Percentiles rank a stretch among this genome's conserved stretches.
These are phyloP conservation scores for Fusarium mundagurra DNA, from an alignment of 2,329 filamentous ascomycete species.

Conservation along the genomic window DNA sequence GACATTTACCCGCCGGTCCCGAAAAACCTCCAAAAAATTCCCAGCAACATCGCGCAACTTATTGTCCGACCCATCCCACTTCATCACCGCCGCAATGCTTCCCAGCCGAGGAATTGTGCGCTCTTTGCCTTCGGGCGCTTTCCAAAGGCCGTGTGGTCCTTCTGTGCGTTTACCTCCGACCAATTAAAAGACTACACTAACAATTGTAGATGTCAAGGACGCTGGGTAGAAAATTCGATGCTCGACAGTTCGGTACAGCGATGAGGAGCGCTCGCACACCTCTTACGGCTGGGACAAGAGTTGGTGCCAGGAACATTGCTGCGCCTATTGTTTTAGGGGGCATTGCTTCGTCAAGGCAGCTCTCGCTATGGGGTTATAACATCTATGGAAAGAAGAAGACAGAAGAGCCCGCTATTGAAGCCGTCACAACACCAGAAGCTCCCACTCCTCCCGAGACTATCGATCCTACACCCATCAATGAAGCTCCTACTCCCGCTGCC, in stretches of 20 bases:
- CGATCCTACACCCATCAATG: constrained; percentile 15
- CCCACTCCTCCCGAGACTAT: constrained; percentile 29
- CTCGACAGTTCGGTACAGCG: constrained; percentile 50
- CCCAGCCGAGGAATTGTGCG: constrained; percentile 57
- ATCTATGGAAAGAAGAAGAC: constrained; percentile 43
- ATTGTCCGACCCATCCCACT: constrained; percentile 23
- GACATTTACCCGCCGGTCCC: constrained; percentile 49
- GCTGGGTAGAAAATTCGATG: constrained; percentile 46
- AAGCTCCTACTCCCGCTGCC: constrained; percentile 32
- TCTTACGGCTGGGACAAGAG: constrained; percentile 35
- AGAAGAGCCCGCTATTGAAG: constrained; percentile 31
- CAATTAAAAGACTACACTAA: constrained; percentile 2
- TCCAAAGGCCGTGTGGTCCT: constrained; percentile 46
- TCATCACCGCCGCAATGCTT: constrained; percentile 52
- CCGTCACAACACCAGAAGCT: constrained; percentile 26
- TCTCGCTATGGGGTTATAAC: constrained; percentile 49
- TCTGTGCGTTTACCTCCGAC: constrained; percentile 37
- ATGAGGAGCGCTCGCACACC: constrained; percentile 36
- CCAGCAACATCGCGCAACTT: constrained; percentile 25
- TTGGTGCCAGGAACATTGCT: constrained; percentile 33
- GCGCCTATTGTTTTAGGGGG: constrained; percentile 47
- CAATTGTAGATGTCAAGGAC: constrained; percentile 40
- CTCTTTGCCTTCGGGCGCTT: constrained; percentile 48
- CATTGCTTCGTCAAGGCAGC: constrained; percentile 43
- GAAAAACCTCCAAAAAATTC: constrained; percentile 44